Evolutionary conservation across 441 rosid species (phyloP).

Genomic region (Macaranga tanarius): DNA sequence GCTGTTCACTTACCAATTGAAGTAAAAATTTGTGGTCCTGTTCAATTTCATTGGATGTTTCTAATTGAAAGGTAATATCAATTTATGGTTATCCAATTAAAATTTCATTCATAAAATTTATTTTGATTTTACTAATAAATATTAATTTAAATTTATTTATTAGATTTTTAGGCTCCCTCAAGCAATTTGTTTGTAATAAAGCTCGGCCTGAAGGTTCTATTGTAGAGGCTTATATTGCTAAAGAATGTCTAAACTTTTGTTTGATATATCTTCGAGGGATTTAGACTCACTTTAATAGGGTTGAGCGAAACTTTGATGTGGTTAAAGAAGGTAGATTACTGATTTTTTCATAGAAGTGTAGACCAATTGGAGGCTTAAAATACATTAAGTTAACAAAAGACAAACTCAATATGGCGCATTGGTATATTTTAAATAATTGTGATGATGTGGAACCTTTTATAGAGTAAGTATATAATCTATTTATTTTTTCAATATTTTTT

Average conservation of each 20-base stretch:
- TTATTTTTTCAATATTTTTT: neutral
- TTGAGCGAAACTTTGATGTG: neutral
- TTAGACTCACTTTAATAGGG: neutral
- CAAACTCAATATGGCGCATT: neutral
- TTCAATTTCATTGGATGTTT: constrained; percentile 4
- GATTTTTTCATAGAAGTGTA: neutral
- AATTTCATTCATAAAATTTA: neutral
- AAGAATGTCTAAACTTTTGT: neutral
- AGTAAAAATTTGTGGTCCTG: neutral
- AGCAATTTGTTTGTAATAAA: neutral
- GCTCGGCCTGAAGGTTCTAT: neutral
- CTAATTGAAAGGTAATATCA: neutral
- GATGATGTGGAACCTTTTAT: neutral
- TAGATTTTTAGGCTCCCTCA: neutral
- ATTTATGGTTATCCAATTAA: too few species aligned
- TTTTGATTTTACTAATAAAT: neutral
- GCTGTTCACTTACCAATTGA: neutral
- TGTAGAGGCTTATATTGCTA: neutral
- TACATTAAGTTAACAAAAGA: neutral
- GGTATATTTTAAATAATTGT: neutral
- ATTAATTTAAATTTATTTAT: neutral
- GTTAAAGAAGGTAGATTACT: too few species aligned
- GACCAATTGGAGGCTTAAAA: neutral
- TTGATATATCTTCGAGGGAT: neutral
- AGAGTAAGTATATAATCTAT: neutral